phyloP scores from a whole-genome alignment of 345 rosid genomes.

The Erodium maritimum region DNA sequence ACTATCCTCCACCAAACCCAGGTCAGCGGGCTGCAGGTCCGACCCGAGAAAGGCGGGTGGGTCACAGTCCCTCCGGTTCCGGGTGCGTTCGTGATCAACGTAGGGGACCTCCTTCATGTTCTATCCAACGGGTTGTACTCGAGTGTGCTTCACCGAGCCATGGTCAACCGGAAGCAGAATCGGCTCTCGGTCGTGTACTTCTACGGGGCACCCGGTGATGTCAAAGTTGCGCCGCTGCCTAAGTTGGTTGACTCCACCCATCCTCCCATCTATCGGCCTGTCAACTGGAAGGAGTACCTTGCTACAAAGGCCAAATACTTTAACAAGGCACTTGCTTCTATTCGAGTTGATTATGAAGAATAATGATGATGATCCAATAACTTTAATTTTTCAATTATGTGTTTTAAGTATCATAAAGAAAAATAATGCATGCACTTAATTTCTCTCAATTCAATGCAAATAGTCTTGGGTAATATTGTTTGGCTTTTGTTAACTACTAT shows the following conservation, averaged over 20 bases:
- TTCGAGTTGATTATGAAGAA: constrained; percentile 12
- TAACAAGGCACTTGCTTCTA: constrained; percentile 31
- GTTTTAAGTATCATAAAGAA: no score
- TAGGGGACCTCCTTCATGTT: constrained; percentile 82
- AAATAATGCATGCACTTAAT: no score
- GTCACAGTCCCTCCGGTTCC: constrained; percentile 50
- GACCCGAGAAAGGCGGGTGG: constrained; percentile 58
- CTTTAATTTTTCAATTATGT: no score
- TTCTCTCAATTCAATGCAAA: no score
- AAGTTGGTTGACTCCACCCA: constrained; percentile 40
- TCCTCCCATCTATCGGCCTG: constrained; percentile 60
- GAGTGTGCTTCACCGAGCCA: constrained; percentile 71
- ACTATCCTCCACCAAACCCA: constrained; percentile 66
- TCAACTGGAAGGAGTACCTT: constrained; percentile 80
- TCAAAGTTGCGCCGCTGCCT: constrained; percentile 43
- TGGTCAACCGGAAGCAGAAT: constrained; percentile 48
- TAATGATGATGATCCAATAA: no score
- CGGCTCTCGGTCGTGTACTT: constrained; percentile 59
- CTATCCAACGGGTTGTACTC: constrained; percentile 65
- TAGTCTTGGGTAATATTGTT: no score
- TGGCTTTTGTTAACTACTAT: no score
- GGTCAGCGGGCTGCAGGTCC: constrained; percentile 63
- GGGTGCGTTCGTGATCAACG: constrained; percentile 53
- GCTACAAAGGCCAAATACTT: constrained; percentile 61
- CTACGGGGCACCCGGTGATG: constrained; percentile 56